Conservation (phyloP, 2,329 filamentous ascomycete species). For the Cordyceps javanica region DNA sequence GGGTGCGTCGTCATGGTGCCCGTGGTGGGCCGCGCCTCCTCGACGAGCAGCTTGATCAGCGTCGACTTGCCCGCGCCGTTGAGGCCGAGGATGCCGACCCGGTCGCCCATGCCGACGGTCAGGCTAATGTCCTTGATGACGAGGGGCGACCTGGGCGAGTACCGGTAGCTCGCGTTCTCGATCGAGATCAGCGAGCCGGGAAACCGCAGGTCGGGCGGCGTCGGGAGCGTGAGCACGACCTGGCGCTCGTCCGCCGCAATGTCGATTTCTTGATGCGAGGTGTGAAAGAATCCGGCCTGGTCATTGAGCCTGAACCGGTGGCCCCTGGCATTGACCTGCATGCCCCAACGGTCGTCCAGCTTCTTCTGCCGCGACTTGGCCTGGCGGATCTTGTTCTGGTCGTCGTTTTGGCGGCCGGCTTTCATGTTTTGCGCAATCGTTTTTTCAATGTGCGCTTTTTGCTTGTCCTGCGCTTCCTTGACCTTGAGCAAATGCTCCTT, state of each 20-base stretch:
- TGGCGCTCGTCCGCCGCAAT: slow-evolving; percentile 57
- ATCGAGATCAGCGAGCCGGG: slow-evolving; percentile 67
- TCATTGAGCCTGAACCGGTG: slow-evolving; percentile 79
- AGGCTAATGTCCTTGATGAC: slow-evolving; percentile 60
- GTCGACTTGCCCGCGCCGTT: slow-evolving; percentile 83
- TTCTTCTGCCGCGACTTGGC: slow-evolving; percentile 81
- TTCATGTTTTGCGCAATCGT: slow-evolving; percentile 70
- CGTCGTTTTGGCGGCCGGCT: slow-evolving; percentile 68
- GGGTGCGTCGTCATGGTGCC: slow-evolving; percentile 63
- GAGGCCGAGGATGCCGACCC: slow-evolving; percentile 69
- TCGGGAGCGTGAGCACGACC: slow-evolving; percentile 52
- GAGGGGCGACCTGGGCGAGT: slow-evolving; percentile 33
- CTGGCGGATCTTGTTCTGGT: slow-evolving; percentile 81
- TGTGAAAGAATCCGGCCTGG: slow-evolving; percentile 54
- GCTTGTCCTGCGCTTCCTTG: slow-evolving; percentile 76
- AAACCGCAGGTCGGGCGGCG: slow-evolving; percentile 65
- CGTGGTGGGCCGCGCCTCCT: slow-evolving; percentile 48
- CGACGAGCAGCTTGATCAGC: slow-evolving; percentile 64
- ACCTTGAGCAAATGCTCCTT: slow-evolving; percentile 64
- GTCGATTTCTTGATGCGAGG: slow-evolving; percentile 61
- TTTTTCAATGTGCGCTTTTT: slow-evolving; percentile 74
- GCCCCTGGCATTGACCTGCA: slow-evolving; percentile 66
- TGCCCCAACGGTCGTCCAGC: slow-evolving; percentile 71
- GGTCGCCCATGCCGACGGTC: slow-evolving; percentile 65
- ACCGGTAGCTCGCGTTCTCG: slow-evolving; percentile 63